Conservation (phyloP, 257 asterid species). For the Craterostigma plantagineum region DNA sequence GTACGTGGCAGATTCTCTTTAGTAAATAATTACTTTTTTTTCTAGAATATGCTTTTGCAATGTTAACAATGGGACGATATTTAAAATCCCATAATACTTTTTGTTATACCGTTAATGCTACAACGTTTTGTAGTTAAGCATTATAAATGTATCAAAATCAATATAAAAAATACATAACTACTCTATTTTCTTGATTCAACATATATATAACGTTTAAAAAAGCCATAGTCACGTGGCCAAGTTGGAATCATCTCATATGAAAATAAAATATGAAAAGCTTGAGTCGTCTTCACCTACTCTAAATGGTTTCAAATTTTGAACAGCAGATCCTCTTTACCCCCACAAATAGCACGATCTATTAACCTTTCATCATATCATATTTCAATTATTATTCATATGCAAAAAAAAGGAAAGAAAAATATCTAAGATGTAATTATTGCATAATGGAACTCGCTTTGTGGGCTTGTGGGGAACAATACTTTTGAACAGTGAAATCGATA, state of each 20-base stretch:
- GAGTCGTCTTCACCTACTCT: conserved; percentile 20
- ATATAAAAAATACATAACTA: too few species aligned
- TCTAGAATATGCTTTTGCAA: too few species aligned
- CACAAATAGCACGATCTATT: conserved; percentile 16
- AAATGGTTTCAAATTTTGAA: conserved; percentile 57
- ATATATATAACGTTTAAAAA: too few species aligned
- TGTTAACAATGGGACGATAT: neutral
- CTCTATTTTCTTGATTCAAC: too few species aligned
- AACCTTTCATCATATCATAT: conserved; percentile 20
- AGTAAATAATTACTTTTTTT: conserved; percentile 1
- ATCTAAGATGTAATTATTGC: conserved; percentile 7
- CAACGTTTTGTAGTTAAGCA: too few species aligned
- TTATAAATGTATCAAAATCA: too few species aligned
- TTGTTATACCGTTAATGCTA: too few species aligned
- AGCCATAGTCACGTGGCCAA: too few species aligned
- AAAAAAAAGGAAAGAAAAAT: neutral
- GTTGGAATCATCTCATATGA: neutral
- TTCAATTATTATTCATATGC: conserved; percentile 22
- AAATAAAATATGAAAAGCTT: conserved; percentile 5
- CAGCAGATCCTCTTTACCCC: conserved; percentile 14
- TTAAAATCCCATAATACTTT: neutral
- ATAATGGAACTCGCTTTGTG: conserved; percentile 11
- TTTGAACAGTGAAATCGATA: too few species aligned
- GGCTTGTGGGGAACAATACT: conserved; percentile 10
- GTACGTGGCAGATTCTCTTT: conserved; percentile 25